Conservation (phyloP, 345 rosid species). For the thale cress (Arabidopsis thaliana) region TAIR10.1 NC_003076.8:1211001-1211500, state of each 20-base stretch:
- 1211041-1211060: slow-evolving; percentile 24
- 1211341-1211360: slow-evolving; percentile 42
- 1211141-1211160: slow-evolving; percentile 24
- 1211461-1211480: background rate
- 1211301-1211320: slow-evolving; percentile 36
- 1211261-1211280: slow-evolving; percentile 13
- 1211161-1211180: slow-evolving; percentile 27
- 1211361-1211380: slow-evolving; percentile 32
- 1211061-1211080: slow-evolving; percentile 28
- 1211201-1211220: slow-evolving; percentile 35
- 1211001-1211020: slow-evolving; percentile 13
- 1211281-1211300: background rate
- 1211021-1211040: slow-evolving; percentile 37
- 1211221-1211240: background rate
- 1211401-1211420: slow-evolving; percentile 44
- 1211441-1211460: slow-evolving; percentile 7
- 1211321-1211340: slow-evolving; percentile 37
- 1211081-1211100: slow-evolving; percentile 15
- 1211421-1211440: slow-evolving; percentile 48
- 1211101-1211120: slow-evolving; percentile 19
- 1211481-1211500: slow-evolving; percentile 7
- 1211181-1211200: slow-evolving; percentile 33
- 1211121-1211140: slow-evolving; percentile 23
- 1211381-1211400: slow-evolving; percentile 28
- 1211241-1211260: slow-evolving; percentile 5